phyloP scores from a whole-genome alignment of 345 rosid genomes.

The Salix exigua region DNA sequence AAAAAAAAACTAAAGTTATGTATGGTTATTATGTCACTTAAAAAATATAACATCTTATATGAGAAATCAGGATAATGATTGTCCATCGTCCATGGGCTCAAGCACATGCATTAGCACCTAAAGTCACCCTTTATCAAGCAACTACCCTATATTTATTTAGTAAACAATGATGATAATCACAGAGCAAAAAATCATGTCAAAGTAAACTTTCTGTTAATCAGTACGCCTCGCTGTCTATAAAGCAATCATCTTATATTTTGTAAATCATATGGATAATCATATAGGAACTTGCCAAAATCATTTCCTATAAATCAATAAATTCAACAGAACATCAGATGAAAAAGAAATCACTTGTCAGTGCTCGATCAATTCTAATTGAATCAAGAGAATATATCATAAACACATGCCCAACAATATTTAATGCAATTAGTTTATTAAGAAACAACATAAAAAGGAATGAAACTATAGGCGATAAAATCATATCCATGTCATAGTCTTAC shows the following conservation, averaged over 20 bases:
- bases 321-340: background rate
- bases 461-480: background rate
- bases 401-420: background rate
- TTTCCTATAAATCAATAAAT: background rate
- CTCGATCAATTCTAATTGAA: background rate
- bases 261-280: background rate
- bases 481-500: background rate
- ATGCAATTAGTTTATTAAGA: background rate
- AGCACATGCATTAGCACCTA: background rate
- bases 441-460: background rate
- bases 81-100: background rate
- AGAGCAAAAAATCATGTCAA: background rate
- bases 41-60: background rate
- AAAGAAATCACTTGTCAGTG: background rate
- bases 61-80: background rate
- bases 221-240: background rate
- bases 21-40: background rate
- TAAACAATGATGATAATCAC: background rate
- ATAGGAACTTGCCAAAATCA: background rate
- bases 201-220: background rate
- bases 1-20: background rate
- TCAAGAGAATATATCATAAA: background rate
- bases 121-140: background rate
- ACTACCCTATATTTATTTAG: background rate
- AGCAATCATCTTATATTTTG: background rate